Conservation (phyloP, 768 basidiomycete species). For the Pisolithus marmoratus region DNA sequence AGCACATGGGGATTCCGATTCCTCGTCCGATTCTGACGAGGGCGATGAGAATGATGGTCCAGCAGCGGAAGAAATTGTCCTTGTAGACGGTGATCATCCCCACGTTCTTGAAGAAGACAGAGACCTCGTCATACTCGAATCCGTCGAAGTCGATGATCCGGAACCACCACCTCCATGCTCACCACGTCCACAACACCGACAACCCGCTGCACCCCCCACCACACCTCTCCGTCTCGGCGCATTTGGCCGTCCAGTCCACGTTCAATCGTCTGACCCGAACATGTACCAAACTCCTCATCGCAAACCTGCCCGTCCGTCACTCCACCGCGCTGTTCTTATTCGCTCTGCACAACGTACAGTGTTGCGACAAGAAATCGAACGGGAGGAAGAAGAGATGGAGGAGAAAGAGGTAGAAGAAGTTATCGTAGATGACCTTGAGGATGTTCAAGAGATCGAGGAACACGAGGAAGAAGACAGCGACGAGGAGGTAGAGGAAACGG, state of each 20-base stretch:
- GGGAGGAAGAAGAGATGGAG: constrained; percentile 45
- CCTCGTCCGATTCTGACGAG: too few relatives aligned
- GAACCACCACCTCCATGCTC: constrained; percentile 1
- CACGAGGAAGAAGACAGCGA: constrained; percentile 9
- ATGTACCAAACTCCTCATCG: constrained; percentile 19
- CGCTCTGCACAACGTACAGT: constrained; percentile 63
- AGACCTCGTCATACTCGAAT: constrained; percentile 69
- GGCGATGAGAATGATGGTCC: too few relatives aligned
- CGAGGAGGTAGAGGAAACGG: constrained; percentile 3
- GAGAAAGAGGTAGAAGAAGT: constrained; percentile 46
- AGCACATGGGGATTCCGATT: not conserved
- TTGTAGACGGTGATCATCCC: constrained; percentile 63
- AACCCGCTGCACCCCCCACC: constrained; percentile 1
- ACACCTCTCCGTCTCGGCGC: constrained; percentile 5
- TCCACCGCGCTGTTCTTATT: constrained; percentile 68
- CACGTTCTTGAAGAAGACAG: constrained; percentile 64
- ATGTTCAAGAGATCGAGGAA: constrained; percentile 21
- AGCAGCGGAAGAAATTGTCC: constrained; percentile 46
- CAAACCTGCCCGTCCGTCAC: constrained; percentile 35
- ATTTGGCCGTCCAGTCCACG: not conserved
- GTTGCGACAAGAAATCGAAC: constrained; percentile 44
- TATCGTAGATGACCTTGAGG: constrained; percentile 30
- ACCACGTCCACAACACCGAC: not conserved
- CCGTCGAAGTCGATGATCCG: constrained; percentile 38
- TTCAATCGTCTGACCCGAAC: not conserved